Conservation (phyloP, 2,329 filamentous ascomycete species). For the Didymella keratinophila region DNA sequence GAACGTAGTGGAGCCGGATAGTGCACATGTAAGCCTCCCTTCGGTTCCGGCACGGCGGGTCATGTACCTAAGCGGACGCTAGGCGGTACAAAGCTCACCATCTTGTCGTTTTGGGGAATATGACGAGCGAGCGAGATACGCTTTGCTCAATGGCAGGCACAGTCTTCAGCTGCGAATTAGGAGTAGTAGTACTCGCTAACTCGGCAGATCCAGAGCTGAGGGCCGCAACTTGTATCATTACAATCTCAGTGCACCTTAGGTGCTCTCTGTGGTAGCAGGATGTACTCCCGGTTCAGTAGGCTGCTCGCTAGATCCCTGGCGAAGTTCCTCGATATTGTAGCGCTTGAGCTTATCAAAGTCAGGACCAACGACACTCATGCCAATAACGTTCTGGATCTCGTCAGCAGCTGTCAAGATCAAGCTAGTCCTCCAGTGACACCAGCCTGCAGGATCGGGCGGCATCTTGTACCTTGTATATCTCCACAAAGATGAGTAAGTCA, state of each 20-base stretch:
- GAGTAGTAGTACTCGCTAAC: background rate
- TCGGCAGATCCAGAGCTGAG: background rate
- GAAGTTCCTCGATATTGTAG: constrained; percentile 80
- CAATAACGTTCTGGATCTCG: constrained; percentile 69
- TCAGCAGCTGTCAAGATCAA: constrained; percentile 30
- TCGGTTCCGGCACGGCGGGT: constrained; percentile 40
- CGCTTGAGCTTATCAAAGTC: constrained; percentile 78
- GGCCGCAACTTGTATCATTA: background rate
- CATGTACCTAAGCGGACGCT: constrained; percentile 24
- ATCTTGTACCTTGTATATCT: constrained; percentile 76
- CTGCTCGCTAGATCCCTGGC: constrained; percentile 55
- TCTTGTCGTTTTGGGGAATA: constrained; percentile 2
- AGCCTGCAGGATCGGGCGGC: constrained; percentile 21
- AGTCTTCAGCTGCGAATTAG: background rate
- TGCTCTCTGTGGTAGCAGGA: background rate
- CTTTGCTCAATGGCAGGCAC: background rate
- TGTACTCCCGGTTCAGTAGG: constrained; percentile 5
- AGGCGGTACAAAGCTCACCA: constrained; percentile 23
- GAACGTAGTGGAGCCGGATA: constrained; percentile 19
- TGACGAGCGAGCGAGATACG: background rate
- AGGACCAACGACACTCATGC: constrained; percentile 78
- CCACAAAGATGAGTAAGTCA: constrained; percentile 79
- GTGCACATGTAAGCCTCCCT: constrained; percentile 22
- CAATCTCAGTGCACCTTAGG: background rate
- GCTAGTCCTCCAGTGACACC: constrained; percentile 5